Conservation (phyloP, 2,329 filamentous ascomycete genomes). For the Sarocladium strictum region DNA sequence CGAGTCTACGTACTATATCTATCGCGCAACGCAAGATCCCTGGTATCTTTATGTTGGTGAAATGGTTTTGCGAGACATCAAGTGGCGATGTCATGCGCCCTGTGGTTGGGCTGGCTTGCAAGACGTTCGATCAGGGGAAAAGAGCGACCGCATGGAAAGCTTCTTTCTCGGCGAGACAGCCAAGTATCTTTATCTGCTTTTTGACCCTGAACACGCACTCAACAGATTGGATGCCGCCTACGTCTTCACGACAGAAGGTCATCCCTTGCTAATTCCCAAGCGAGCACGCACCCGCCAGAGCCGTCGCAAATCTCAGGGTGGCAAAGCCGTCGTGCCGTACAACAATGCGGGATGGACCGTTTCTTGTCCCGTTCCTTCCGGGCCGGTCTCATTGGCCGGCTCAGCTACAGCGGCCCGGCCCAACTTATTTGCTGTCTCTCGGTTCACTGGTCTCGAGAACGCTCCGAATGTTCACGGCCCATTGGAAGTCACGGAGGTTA, state of each 20-base stretch:
- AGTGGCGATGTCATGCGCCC: slow-evolving; percentile 77
- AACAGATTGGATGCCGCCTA: slow-evolving; percentile 82
- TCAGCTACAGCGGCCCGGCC: slow-evolving; percentile 73
- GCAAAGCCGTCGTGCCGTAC: slow-evolving; percentile 17
- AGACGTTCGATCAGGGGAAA: slow-evolving; percentile 75
- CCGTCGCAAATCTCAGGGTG: neutral
- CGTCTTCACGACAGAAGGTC: slow-evolving; percentile 94
- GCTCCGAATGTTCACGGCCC: slow-evolving; percentile 59
- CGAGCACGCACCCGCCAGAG: slow-evolving; percentile 10
- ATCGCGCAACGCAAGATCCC: slow-evolving; percentile 84
- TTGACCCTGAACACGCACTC: slow-evolving; percentile 77
- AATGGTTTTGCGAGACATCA: slow-evolving; percentile 88
- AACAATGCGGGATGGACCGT: slow-evolving; percentile 44
- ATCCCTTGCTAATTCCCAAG: slow-evolving; percentile 77
- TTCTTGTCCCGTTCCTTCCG: slow-evolving; percentile 61
- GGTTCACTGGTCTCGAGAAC: slow-evolving; percentile 73
- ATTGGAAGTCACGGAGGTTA: slow-evolving; percentile 27
- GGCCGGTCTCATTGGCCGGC: slow-evolving; percentile 58
- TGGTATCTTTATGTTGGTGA: slow-evolving; percentile 97
- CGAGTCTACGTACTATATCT: slow-evolving; percentile 95
- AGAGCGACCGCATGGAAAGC: slow-evolving; percentile 94
- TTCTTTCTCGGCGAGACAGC: slow-evolving; percentile 96
- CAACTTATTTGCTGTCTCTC: slow-evolving; percentile 86
- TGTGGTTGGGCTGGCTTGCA: slow-evolving; percentile 93
- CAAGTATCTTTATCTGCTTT: slow-evolving; percentile 91